Conservation (phyloP, 805 yeast species). For the Yamadazyma sp. region DNA sequence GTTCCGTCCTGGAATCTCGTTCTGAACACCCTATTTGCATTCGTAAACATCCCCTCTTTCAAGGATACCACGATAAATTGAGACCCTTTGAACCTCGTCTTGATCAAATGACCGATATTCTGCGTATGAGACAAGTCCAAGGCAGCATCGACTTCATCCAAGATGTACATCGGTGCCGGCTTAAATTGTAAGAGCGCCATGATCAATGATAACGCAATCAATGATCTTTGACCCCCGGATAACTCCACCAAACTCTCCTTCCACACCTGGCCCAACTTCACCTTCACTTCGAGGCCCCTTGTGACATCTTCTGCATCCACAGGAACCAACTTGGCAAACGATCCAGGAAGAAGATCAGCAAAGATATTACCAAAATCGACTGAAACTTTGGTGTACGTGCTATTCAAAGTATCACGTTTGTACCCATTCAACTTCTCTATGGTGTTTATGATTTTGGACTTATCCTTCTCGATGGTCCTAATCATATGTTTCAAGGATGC, state of each 20-base stretch:
- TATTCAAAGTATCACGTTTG: constrained; percentile 76
- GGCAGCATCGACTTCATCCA: constrained; percentile 99
- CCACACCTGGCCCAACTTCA: constrained; percentile 90
- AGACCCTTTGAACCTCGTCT: constrained; percentile 91
- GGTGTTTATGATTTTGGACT: constrained; percentile 85
- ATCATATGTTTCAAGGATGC: constrained; percentile 74
- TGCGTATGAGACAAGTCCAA: constrained; percentile 95
- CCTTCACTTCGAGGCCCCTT: constrained; percentile 87
- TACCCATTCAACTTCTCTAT: constrained; percentile 79
- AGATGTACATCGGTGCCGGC: constrained; percentile 98
- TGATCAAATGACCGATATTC: constrained; percentile 93
- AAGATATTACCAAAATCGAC: constrained; percentile 88
- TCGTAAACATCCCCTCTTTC: constrained; percentile 97
- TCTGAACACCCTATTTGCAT: constrained; percentile 91
- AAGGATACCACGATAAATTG: constrained; percentile 95
- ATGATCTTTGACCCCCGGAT: constrained; percentile 95
- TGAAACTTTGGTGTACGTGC: constrained; percentile 85
- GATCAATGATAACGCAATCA: constrained; percentile 88
- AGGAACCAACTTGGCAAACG: constrained; percentile 86
- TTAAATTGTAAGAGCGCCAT: constrained; percentile 89
- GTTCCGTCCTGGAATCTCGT: constrained; percentile 97
- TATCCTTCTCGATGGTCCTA: constrained; percentile 83
- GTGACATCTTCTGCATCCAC: constrained; percentile 80
- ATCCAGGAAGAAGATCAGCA: constrained; percentile 82
- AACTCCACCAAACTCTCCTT: constrained; percentile 92